phyloP scores from a whole-genome alignment of 1,139 yeast genomes.

The Blastobotrys ciferrii region DNA sequence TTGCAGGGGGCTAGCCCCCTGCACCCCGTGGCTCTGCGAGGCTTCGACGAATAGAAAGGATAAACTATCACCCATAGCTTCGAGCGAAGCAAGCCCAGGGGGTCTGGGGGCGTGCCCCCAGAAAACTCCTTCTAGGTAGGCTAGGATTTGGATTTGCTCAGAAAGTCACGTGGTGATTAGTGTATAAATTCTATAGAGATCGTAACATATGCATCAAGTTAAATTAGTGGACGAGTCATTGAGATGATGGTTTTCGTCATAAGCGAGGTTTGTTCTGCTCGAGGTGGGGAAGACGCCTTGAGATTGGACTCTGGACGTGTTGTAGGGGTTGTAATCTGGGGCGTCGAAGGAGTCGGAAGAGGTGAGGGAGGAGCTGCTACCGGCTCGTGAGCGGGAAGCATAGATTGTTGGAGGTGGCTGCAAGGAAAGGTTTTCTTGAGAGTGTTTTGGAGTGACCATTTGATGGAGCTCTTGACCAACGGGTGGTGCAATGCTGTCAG shows the following conservation, averaged over 20 bases:
- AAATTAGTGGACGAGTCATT: not conserved
- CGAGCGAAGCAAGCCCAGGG: too few relatives aligned
- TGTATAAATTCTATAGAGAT: not conserved
- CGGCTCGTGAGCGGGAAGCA: not conserved
- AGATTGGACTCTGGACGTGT: not conserved
- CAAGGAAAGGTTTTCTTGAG: not conserved
- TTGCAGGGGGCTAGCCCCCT: too few relatives aligned
- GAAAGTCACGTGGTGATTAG: not conserved
- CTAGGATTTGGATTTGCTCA: too few relatives aligned
- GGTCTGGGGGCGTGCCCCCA: too few relatives aligned
- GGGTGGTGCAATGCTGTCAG: not conserved
- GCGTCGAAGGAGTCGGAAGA: not conserved
- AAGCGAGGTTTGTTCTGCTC: conserved; percentile 1
- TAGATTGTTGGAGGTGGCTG: conserved; percentile 7
- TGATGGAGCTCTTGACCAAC: not conserved
- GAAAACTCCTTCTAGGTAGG: too few relatives aligned
- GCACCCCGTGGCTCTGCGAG: too few relatives aligned
- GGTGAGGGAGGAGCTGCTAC: not conserved
- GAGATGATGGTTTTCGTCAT: conserved; percentile 1
- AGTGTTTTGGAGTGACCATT: not conserved
- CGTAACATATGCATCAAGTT: not conserved
- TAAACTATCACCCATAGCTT: too few relatives aligned
- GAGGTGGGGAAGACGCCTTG: not conserved
- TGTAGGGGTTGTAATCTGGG: not conserved
- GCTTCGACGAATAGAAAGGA: too few relatives aligned